Conservation (phyloP, 2,329 filamentous ascomycete genomes). For the Alternaria panax region DNA sequence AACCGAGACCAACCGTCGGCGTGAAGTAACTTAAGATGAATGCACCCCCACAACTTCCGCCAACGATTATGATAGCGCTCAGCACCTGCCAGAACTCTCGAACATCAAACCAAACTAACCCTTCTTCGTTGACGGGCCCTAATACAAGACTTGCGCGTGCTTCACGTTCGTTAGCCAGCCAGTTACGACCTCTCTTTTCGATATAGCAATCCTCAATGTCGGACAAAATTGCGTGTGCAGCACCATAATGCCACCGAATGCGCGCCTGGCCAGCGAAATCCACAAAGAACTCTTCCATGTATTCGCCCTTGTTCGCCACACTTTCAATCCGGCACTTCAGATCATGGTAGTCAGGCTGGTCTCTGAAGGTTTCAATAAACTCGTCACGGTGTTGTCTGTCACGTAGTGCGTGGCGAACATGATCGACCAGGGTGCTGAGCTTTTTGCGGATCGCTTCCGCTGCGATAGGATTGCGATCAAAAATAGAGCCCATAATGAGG, state of each 20-base stretch:
- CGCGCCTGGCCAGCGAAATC: conserved; percentile 50
- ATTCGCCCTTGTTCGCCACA: conserved; percentile 29
- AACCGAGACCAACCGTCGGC: conserved; percentile 57
- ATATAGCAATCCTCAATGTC: conserved; percentile 54
- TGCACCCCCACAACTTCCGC: conserved; percentile 47
- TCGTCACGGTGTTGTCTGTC: conserved; percentile 34
- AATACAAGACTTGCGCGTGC: conserved; percentile 47
- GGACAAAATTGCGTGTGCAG: conserved; percentile 54
- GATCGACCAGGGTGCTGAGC: conserved; percentile 52
- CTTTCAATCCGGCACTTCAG: conserved; percentile 35
- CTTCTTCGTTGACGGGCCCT: conserved; percentile 44
- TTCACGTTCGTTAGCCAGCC: conserved; percentile 47
- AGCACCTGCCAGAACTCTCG: conserved; percentile 55
- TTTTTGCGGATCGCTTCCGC: conserved; percentile 51
- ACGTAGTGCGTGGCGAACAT: conserved; percentile 43
- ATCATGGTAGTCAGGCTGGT: conserved; percentile 27
- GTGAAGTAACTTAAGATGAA: conserved; percentile 55
- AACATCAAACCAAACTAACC: conserved; percentile 53
- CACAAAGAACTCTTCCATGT: conserved; percentile 49
- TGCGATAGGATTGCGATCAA: conserved; percentile 57
- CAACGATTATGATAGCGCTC: conserved; percentile 48
- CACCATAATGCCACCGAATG: conserved; percentile 51
- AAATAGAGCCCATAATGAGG: conserved; percentile 54
- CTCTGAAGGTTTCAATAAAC: conserved; percentile 41
- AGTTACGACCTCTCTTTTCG: conserved; percentile 48